Evolutionary conservation across 768 basidiomycete genomes (phyloP).

Genomic region (Macrolepiota dolichaula): DNA sequence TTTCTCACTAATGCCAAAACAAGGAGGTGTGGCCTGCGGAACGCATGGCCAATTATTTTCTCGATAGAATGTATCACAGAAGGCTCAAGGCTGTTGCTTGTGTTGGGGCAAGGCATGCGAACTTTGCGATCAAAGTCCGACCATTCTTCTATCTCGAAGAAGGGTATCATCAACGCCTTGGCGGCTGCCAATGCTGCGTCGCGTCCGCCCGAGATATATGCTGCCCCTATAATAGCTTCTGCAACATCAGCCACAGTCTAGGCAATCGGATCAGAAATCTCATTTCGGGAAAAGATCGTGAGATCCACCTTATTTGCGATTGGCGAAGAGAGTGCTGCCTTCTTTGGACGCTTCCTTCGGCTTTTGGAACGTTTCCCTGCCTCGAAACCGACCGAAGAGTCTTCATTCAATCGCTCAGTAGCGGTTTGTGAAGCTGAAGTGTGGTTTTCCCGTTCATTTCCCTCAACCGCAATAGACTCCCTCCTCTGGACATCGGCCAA

Average conservation of each 20-base stretch:
- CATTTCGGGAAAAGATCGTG: background rate
- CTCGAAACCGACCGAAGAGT: background rate
- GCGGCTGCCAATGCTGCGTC: slow-evolving; percentile 62
- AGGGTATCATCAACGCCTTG: slow-evolving; percentile 62
- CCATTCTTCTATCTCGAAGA: slow-evolving; percentile 66
- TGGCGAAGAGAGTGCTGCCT: background rate
- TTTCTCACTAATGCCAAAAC: slow-evolving; percentile 66
- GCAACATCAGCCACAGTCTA: slow-evolving; percentile 82
- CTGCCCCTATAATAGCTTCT: slow-evolving; percentile 83
- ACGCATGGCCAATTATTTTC: slow-evolving; percentile 57
- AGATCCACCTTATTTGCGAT: slow-evolving; percentile 49
- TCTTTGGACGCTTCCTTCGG: slow-evolving; percentile 3
- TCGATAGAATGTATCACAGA: slow-evolving; percentile 58
- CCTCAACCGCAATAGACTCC: background rate
- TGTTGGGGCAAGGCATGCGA: slow-evolving; percentile 38
- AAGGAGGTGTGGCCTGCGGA: slow-evolving; percentile 60
- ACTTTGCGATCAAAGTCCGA: slow-evolving; percentile 61
- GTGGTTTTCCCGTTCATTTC: slow-evolving; percentile 13
- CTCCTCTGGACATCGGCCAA: slow-evolving; percentile 2
- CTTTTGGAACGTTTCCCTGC: background rate
- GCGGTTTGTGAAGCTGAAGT: background rate
- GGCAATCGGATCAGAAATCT: background rate
- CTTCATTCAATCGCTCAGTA: background rate
- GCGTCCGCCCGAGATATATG: slow-evolving; percentile 69
- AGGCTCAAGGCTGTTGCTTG: slow-evolving; percentile 40